Conservation (phyloP, 2,329 filamentous ascomycete species). For the Neopestalotiopsis sp. region DNA sequence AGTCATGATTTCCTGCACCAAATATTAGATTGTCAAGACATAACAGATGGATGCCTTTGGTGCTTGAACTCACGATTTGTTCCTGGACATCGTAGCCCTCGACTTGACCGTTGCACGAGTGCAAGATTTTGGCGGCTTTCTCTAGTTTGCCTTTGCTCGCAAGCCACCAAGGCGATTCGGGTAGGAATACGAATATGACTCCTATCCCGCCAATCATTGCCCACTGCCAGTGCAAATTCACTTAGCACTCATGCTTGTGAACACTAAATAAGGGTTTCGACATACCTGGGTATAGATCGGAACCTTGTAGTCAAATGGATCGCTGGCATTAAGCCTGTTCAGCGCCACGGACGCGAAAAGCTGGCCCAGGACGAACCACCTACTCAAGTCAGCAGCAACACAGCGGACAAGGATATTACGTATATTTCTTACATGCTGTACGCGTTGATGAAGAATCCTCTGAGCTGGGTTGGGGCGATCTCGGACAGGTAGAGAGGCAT, state of each 20-base stretch:
- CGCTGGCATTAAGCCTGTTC: neutral
- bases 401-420: neutral
- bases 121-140: constrained; percentile 31
- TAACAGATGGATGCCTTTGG: too few relatives aligned
- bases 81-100: constrained; percentile 10
- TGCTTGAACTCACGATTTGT: neutral
- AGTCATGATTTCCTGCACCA: constrained; percentile 10
- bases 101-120: neutral
- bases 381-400: neutral
- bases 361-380: constrained; percentile 15
- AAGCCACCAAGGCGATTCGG: constrained; percentile 72
- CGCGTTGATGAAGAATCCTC: constrained; percentile 14
- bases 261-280: neutral
- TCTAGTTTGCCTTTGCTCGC: constrained; percentile 37
- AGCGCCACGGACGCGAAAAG: constrained; percentile 13
- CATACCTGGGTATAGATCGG: constrained; percentile 14
- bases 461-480: constrained; percentile 10
- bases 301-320: constrained; percentile 4
- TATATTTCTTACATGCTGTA: constrained; percentile 12
- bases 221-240: neutral
- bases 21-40: too few relatives aligned
- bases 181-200: constrained; percentile 58
- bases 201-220: constrained; percentile 13
- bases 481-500: constrained; percentile 17
- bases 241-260: neutral